phyloP scores from a whole-genome alignment of 2,329 filamentous ascomycete genomes.

The Stemphylium beticola region DNA sequence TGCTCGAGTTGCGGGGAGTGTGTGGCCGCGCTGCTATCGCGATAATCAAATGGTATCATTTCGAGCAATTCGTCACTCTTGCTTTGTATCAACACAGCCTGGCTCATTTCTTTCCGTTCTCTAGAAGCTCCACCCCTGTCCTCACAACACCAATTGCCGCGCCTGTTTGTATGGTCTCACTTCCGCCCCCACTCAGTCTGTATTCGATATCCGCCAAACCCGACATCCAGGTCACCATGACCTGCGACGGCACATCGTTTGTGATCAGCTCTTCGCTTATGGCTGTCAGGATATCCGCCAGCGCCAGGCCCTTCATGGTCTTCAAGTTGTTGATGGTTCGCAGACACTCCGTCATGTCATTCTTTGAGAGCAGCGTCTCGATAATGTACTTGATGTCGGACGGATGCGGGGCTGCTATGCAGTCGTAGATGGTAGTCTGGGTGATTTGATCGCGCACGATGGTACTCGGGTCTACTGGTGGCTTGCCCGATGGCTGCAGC shows the following conservation, averaged over 20 bases:
- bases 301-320: slow-evolving; percentile 79
- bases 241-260: slow-evolving; percentile 83
- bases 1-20: not conserved
- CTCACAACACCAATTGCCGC: slow-evolving; percentile 89
- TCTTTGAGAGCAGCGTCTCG: slow-evolving; percentile 79
- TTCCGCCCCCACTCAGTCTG: slow-evolving; percentile 83
- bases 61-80: not conserved
- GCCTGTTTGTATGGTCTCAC: slow-evolving; percentile 88
- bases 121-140: slow-evolving; percentile 76
- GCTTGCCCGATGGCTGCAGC: slow-evolving; percentile 56
- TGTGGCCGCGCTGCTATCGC: not conserved
- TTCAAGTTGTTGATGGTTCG: slow-evolving; percentile 89
- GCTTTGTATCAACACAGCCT: not conserved
- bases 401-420: slow-evolving; percentile 93
- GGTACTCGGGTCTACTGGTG: slow-evolving; percentile 58
- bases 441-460: slow-evolving; percentile 85
- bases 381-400: slow-evolving; percentile 85
- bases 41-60: slow-evolving; percentile 15
- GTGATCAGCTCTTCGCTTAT: slow-evolving; percentile 81
- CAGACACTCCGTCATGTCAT: slow-evolving; percentile 88
- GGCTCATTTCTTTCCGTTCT: slow-evolving; percentile 35
- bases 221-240: slow-evolving; percentile 89
- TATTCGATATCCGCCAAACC: slow-evolving; percentile 94
- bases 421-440: slow-evolving; percentile 92
- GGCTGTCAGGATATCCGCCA: slow-evolving; percentile 92